Evolutionary conservation across 176 grass and related monocot species (phyloP), one percentile per base, ranked within the genome.

Genomic region (Puccinellia tenuiflora): DNA sequence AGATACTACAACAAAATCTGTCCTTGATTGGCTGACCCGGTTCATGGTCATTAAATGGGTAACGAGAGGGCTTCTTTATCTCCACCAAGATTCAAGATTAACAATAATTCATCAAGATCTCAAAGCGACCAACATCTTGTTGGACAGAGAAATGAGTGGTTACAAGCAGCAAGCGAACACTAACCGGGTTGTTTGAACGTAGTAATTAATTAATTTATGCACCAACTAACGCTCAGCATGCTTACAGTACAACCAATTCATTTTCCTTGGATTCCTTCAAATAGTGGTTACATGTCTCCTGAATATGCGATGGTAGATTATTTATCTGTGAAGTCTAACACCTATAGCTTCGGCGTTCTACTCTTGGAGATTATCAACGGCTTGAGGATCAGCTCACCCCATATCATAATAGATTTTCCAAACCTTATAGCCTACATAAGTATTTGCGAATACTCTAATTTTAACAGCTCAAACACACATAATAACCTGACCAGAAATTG

Each of bases 291-390:
- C n/a, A n/a, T n/a, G n/a, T n/a, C n/a, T n/a, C 88, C 78, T 26
- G 91, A 90, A 68, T 93, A 93, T 83, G 82, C 68, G 25, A 86
- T 88, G 85, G 65, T 65, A 35, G 78, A 79, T 0, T 40, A 2
- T 0, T 86, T 93, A 75, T 93, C 91, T 22, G 72, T 90, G 9
- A 90, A 93, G 47, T 90, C 91, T 3, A 82, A 90, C 40, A 83
- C 78, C 5, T 93, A 85, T 65, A 93, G 88, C 28, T 93, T 93
- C 22, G 88, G 91, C 16, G 79, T 90, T 40, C 26, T 90, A 20
- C 54, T 90, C 4, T 14, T 93, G 50, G 88, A 90, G 73, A 88
- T 84, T 67, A 43, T 93, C 20, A 90, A 82, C 11, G 82, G 88
- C 6, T 53, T 85, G 55, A 90, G 83, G 70, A 88, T 86, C 26